Base-by-base conservation (phyloP, 805 yeast species). In the Blastobotrys mokoenaii region DNA sequence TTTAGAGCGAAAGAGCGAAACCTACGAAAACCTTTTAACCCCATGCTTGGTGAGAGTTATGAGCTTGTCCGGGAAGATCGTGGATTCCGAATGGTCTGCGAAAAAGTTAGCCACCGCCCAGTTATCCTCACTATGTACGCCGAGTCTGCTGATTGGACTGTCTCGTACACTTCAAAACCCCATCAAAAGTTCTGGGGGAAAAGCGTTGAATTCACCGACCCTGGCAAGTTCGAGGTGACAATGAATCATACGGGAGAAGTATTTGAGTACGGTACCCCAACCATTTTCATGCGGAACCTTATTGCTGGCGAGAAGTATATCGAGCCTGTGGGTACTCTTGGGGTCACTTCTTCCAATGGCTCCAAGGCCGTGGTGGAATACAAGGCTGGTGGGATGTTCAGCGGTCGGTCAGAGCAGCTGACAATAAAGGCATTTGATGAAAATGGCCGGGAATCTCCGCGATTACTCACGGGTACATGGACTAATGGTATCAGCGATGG, bases 131-230 rank as follows among this genome's bases (percentile, higher is more conserved):
- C 97, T 1, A 69, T 82, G 17, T 80, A 77, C 60, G 84, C 79
- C 3, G 96, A 90, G 47, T 72, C 84, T 18, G 43, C 41, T 11
- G 65, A 73, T 18, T 93, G 97, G 97, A 56, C 66, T 1, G 47
- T 58, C 15, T 59, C 59, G 17, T 67, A 61, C 52, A 59, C 67
- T 3, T 62, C 73, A n/a, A 52, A 66, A 31, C 72, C 72, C 2
- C 77, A 75, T 41, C 96, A 89, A 56, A 87, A 88, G 61, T 85
- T 86, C 57, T 90, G 97, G 95, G 97, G 97, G 41, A 93, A 90
- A 65, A 80, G 89, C 22, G 79, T 85, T 6, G 97, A 93, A 61
- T 67, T 93, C 46, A 74, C 76, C 40, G 85, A 86, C 52, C 77
- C 74, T 38, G 98, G 98, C 33, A 69, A 69, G 11, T 68, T 83